Base-by-base conservation (phyloP, 2,329 filamentous ascomycete genomes). In the Tolypocladium pustulatum region DNA sequence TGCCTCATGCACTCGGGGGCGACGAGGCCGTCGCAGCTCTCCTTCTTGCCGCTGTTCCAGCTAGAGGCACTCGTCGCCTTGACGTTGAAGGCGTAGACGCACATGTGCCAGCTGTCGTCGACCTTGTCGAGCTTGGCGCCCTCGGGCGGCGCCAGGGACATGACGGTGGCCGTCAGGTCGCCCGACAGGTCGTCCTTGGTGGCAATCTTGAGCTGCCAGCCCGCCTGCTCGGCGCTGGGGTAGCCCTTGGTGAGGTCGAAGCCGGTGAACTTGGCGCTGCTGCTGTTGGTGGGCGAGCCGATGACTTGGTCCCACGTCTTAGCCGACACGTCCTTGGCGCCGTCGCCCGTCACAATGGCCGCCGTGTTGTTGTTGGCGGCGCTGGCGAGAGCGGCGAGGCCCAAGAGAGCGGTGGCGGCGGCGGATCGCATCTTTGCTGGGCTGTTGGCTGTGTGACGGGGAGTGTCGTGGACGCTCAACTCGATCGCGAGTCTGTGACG, bases 91-190 rank as follows among this genome's bases (percentile, higher is more conserved):
- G 55, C 56, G 55, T 61, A 54, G 34, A 60, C 49, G 56, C 60
- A 61, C 17, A 61, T 20, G 46, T 56, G 58, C 60, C 60, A 61
- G 58, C 58, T 61, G 55, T 58, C 53, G 53, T 61, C 60, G 34
- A 55, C 34, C 34, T 34, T 55, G 54, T 30, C 30, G 57, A 51
- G 34, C 13, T 40, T 22, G 13, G 13, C 3, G 37, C 55, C 43
- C 5, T 38, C 32, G 38, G 60, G 55, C 12, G 46, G 17, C 9
- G 55, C n/a, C 6, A 61, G 25, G 30, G 60, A 58, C 58, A 61
- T 58, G 58, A 37, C 43, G 17, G 54, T 57, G 27, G 34, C 58
- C 38, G 58, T 58, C 34, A 54, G 22, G 30, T 30, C 17, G 57
- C 9, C 27, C 34, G 17, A 3, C 30, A 40, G 5, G 25, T 37